These are phyloP conservation scores for Dioscorea zingiberensis DNA, from an alignment of 106 monocot genomes.

Conservation along the genomic window DNA sequence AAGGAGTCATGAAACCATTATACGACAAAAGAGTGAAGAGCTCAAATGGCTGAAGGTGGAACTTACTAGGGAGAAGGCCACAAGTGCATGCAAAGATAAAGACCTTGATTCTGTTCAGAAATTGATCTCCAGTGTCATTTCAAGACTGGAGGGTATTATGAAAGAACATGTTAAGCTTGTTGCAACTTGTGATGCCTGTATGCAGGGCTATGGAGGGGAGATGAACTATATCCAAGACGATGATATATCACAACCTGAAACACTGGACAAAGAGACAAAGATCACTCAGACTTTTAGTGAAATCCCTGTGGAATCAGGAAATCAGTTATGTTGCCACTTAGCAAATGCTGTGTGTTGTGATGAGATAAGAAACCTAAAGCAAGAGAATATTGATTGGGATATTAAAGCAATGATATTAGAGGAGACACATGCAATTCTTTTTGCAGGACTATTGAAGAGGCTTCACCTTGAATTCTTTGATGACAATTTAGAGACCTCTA, in stretches of 20 bases:
- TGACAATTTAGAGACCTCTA: slow-evolving; percentile 7
- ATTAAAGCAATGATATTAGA: slow-evolving; percentile 11
- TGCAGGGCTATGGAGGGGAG: not conserved
- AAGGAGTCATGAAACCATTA: slow-evolving; percentile 22
- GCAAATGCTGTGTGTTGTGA: not conserved
- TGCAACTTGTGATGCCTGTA: not conserved
- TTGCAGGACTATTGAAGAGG: slow-evolving; percentile 11
- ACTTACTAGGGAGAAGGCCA: slow-evolving; percentile 7
- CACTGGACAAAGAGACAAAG: not conserved
- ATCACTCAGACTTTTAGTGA: not conserved
- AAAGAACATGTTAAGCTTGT: slow-evolving; percentile 10
- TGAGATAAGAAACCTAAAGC: slow-evolving; percentile 15
- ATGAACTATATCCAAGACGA: not conserved
- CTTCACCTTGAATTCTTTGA: slow-evolving; percentile 14
- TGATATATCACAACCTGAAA: not conserved
- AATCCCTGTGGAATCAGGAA: not conserved
- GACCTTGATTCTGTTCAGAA: slow-evolving; percentile 14
- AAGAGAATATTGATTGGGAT: slow-evolving; percentile 19
- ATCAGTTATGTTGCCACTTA: slow-evolving; percentile 5
- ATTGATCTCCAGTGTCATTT: slow-evolving; percentile 12
- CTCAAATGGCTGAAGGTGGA: slow-evolving; percentile 10
- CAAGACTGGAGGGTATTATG: slow-evolving; percentile 23
- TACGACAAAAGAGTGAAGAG: slow-evolving; percentile 23
- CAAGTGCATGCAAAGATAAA: slow-evolving; percentile 1
- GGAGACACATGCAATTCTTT: slow-evolving; percentile 20